Conservation (phyloP, 495 filamentous ascomycete genomes). For the Thozetella sp. region DNA sequence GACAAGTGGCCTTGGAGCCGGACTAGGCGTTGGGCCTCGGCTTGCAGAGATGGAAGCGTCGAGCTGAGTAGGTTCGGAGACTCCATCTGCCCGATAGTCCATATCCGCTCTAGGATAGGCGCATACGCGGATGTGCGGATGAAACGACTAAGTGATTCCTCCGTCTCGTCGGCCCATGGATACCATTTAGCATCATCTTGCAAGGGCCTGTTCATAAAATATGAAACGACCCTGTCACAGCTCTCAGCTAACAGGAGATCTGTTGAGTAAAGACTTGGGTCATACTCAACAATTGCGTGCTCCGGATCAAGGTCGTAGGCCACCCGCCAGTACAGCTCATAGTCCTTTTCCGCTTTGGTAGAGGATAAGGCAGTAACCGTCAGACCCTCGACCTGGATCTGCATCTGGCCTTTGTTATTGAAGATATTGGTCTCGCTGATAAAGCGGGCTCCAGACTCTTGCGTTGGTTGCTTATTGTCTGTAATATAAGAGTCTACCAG, state of each 20-base stretch:
- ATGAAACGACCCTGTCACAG: slow-evolving; percentile 35
- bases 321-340: slow-evolving; percentile 43
- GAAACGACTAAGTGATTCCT: slow-evolving; percentile 25
- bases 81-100: no score
- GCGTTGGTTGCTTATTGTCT: slow-evolving; percentile 15
- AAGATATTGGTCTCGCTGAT: slow-evolving; percentile 38
- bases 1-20: no score
- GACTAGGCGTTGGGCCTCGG: no score
- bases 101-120: no score
- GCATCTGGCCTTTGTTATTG: slow-evolving; percentile 26
- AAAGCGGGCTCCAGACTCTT: slow-evolving; percentile 26
- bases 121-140: slow-evolving; percentile 32
- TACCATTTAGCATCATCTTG: no score
- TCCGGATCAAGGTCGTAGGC: slow-evolving; percentile 39
- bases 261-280: not conserved
- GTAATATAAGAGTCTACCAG: slow-evolving; percentile 36
- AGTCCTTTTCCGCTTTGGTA: slow-evolving; percentile 38
- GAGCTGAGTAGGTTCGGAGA: no score
- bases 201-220: slow-evolving; percentile 16
- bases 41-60: no score
- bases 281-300: slow-evolving; percentile 27
- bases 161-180: slow-evolving; percentile 29
- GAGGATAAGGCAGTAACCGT: slow-evolving; percentile 34
- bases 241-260: slow-evolving; percentile 31
- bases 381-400: slow-evolving; percentile 41